Evolutionary conservation across 2,329 filamentous ascomycete genomes (phyloP).

Genomic region (Trichoderma gracile): DNA sequence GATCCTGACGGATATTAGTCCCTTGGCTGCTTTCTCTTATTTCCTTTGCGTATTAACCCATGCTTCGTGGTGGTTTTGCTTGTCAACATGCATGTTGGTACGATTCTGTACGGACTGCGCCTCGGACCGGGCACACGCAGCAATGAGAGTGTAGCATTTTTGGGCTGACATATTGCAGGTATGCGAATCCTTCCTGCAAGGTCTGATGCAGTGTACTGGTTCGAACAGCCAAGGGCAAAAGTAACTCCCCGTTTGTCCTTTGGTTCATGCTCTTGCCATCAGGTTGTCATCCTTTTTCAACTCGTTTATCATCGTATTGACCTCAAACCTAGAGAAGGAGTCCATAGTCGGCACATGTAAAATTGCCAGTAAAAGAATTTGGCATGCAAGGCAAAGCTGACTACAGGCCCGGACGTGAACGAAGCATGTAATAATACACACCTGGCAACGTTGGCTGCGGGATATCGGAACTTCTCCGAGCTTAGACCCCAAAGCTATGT

Average conservation of each 20-base stretch:
- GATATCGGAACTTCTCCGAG: constrained; percentile 22
- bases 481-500: background rate
- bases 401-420: background rate
- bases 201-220: too few relatives aligned
- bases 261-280: too few relatives aligned
- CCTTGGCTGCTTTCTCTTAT: background rate
- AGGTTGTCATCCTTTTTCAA: background rate
- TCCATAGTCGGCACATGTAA: background rate
- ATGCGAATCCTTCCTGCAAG: background rate
- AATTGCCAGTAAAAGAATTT: background rate
- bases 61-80: too few relatives aligned
- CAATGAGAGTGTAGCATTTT: background rate
- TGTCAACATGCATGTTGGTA: background rate
- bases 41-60: background rate
- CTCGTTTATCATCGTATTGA: background rate
- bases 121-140: background rate
- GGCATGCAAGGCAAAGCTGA: background rate
- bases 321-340: background rate
- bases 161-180: background rate
- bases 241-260: too few relatives aligned
- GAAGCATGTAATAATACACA: background rate
- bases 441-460: background rate
- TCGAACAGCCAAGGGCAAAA: too few relatives aligned
- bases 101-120: background rate
- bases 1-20: background rate